Evolutionary conservation across 306 rosid species (phyloP).

Genomic region (Cicer bijugum): DNA sequence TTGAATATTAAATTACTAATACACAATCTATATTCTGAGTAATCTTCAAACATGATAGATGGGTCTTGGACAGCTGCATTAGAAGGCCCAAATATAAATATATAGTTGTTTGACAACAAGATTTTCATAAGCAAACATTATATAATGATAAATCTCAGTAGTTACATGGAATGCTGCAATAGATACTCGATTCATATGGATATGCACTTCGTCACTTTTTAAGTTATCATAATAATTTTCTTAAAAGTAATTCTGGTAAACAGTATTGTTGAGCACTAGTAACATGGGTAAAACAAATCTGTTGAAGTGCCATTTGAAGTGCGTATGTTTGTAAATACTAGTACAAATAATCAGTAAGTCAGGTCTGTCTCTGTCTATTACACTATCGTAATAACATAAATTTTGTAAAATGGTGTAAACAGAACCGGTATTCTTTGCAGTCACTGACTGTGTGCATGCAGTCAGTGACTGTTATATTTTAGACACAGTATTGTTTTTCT

Average conservation of each 20-base stretch:
- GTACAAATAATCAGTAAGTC: not conserved
- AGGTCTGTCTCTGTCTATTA: conserved; percentile 11
- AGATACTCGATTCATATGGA: not conserved
- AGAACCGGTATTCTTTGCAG: too few relatives aligned
- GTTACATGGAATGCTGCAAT: not conserved
- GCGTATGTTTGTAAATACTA: not conserved
- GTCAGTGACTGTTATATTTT: not conserved
- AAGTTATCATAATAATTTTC: not conserved
- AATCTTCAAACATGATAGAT: conserved; percentile 1
- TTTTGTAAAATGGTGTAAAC: not conserved
- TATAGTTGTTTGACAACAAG: conserved; percentile 21
- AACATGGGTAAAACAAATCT: conserved; percentile 12
- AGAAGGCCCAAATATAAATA: not conserved
- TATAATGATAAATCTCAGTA: not conserved
- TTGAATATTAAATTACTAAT: not conserved
- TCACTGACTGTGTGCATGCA: too few relatives aligned
- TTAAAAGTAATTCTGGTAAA: not conserved
- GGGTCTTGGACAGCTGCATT: conserved; percentile 14
- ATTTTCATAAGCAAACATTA: not conserved
- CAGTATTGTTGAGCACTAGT: not conserved
- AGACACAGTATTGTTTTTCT: not conserved
- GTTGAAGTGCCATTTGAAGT: not conserved
- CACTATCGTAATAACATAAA: not conserved
- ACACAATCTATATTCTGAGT: conserved; percentile 8
- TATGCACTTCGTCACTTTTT: not conserved